Evolutionary conservation across 208 protist species (phyloP).

Genomic region (Angomonas ambiguus): DNA sequence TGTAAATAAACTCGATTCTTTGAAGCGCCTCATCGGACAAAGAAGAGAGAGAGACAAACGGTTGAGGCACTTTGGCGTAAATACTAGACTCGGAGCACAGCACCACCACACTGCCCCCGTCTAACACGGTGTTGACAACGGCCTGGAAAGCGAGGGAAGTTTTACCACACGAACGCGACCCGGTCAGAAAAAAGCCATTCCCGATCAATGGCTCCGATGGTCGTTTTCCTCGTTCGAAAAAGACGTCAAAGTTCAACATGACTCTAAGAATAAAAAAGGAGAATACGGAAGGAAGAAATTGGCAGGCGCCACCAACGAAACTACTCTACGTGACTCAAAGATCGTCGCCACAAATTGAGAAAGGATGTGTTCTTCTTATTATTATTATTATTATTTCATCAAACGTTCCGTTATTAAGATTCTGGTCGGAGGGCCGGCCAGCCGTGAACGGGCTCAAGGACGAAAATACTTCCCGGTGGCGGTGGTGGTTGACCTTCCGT

Average conservation of each 20-base stretch:
- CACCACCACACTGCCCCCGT: conserved; percentile 29
- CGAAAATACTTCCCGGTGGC: conserved; percentile 10
- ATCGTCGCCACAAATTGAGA: neutral
- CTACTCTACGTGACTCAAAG: too few relatives aligned
- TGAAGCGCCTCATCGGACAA: conserved; percentile 28
- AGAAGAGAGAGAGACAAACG: conserved; percentile 41
- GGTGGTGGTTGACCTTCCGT: conserved; percentile 4
- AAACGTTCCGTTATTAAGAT: neutral
- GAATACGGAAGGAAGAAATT: neutral
- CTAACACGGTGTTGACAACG: conserved; percentile 36
- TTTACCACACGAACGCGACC: conserved; percentile 43
- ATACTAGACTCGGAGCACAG: conserved; percentile 45
- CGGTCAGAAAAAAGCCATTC: conserved; percentile 48
- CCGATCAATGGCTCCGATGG: conserved; percentile 21
- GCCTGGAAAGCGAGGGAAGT: conserved; percentile 70
- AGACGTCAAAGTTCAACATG: conserved; percentile 8
- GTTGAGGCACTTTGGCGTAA: conserved; percentile 49
- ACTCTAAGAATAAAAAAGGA: neutral
- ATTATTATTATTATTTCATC: conserved; percentile 3
- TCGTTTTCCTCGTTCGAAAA: conserved; percentile 7
- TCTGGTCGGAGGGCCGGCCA: conserved; percentile 8
- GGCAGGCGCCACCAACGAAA: neutral
- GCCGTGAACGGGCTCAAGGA: conserved; percentile 17
- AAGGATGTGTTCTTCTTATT: neutral
- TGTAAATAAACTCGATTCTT: conserved; percentile 60